Conservation (phyloP, 1,139 yeast species). For the Tardiomyces blankii region DNA sequence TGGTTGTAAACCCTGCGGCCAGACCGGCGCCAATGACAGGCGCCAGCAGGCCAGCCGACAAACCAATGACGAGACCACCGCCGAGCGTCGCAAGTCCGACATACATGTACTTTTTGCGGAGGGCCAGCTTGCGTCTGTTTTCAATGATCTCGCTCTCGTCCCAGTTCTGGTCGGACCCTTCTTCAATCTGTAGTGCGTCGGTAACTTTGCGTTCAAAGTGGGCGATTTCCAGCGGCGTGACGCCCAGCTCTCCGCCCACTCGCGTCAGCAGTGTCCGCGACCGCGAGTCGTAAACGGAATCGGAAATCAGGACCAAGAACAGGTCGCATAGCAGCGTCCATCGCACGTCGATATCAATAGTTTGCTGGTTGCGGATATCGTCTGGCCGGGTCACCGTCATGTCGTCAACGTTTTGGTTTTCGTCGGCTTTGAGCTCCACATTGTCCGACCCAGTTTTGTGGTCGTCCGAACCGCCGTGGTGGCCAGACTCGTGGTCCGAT, state of each 20-base stretch:
- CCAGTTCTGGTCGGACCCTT: slow-evolving; percentile 60
- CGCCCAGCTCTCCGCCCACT: slow-evolving; percentile 53
- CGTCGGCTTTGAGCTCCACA: slow-evolving; percentile 2
- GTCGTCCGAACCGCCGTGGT: background rate
- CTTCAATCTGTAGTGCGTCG: slow-evolving; percentile 81
- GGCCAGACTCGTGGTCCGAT: no score
- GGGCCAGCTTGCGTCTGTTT: slow-evolving; percentile 52
- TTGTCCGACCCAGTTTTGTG: background rate
- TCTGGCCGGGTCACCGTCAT: slow-evolving; percentile 24
- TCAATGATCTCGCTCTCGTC: slow-evolving; percentile 64
- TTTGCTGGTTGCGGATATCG: slow-evolving; percentile 26
- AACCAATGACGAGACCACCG: slow-evolving; percentile 87
- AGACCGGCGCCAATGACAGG: slow-evolving; percentile 98
- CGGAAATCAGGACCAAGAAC: slow-evolving; percentile 66
- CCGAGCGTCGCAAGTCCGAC: slow-evolving; percentile 97
- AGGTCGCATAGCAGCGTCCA: slow-evolving; percentile 94
- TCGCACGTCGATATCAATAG: slow-evolving; percentile 60
- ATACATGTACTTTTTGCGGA: slow-evolving; percentile 62
- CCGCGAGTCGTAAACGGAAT: slow-evolving; percentile 81
- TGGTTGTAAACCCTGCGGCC: slow-evolving; percentile 93
- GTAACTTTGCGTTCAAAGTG: slow-evolving; percentile 90
- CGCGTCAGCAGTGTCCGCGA: slow-evolving; percentile 63
- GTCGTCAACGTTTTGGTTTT: slow-evolving; percentile 1
- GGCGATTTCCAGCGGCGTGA: slow-evolving; percentile 52
- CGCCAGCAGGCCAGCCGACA: slow-evolving; percentile 90